A percentile compares a stretch with the other conserved stretches of the same genome.
Evolutionary conservation across 2,329 filamentous ascomycete species (phyloP).

Genomic region (Periconia sp.): DNA sequence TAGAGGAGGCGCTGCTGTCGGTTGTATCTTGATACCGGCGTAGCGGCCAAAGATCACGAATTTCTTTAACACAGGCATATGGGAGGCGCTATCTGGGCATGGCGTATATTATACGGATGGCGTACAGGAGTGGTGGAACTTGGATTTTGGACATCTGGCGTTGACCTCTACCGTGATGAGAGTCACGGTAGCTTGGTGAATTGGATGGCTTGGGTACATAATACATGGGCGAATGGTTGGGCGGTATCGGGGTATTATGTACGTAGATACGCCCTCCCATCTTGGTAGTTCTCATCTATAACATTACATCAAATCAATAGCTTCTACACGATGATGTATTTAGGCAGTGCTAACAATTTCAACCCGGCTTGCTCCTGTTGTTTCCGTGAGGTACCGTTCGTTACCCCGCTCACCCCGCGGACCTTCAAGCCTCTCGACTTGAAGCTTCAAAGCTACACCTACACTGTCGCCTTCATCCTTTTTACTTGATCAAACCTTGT

Average conservation of each 20-base stretch:
- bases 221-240: not conserved
- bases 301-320: not conserved
- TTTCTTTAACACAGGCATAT: constrained; percentile 22
- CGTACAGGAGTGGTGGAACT: not conserved
- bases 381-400: constrained; percentile 1
- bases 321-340: not conserved
- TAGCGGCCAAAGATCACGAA: not conserved
- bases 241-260: constrained; percentile 4
- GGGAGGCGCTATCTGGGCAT: constrained; percentile 20
- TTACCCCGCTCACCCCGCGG: constrained; percentile 11
- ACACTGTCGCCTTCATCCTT: no score
- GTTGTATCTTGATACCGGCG: constrained; percentile 59
- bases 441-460: no score
- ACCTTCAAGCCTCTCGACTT: not conserved
- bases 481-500: not conserved
- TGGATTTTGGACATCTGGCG: constrained; percentile 3
- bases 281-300: not conserved
- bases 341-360: no score
- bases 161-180: constrained; percentile 4
- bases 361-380: not conserved
- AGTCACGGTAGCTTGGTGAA: not conserved
- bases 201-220: not conserved
- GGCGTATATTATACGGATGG: constrained; percentile 9
- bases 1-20: constrained; percentile 88
- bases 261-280: constrained; percentile 1